A percentile compares a stretch with the other conserved stretches of the same genome.
phyloP scores from a whole-genome alignment of 768 basidiomycete genomes.

The Chalciporus sphaerocephalus region DNA sequence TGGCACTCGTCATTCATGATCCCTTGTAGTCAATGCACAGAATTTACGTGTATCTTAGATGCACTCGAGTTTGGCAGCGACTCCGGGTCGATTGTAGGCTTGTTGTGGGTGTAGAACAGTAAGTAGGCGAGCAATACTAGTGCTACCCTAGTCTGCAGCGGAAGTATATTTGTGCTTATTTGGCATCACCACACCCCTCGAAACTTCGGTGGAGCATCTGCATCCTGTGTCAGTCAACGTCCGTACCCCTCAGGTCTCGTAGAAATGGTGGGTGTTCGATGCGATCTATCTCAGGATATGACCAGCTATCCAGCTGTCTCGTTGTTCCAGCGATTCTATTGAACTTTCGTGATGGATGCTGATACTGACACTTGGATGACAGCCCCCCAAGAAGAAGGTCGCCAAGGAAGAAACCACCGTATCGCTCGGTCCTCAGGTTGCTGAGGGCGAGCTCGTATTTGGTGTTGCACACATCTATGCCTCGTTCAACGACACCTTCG shows the following conservation, averaged over 20 bases:
- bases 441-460: slow-evolving; percentile 95
- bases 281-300: not conserved
- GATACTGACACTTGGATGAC: slow-evolving; percentile 49
- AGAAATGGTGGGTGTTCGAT: slow-evolving; percentile 37
- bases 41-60: too few species aligned
- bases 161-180: slow-evolving; percentile 20
- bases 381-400: slow-evolving; percentile 85
- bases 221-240: slow-evolving; percentile 9
- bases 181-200: slow-evolving; percentile 5
- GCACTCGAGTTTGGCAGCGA: too few species aligned
- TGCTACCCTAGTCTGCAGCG: not conserved
- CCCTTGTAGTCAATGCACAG: too few species aligned
- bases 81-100: too few species aligned
- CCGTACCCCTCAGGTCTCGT: slow-evolving; percentile 27
- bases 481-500: slow-evolving; percentile 99
- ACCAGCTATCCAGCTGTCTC: not conserved
- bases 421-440: slow-evolving; percentile 91
- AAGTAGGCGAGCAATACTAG: not conserved
- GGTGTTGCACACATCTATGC: slow-evolving; percentile 99
- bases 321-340: slow-evolving; percentile 2
- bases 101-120: too few species aligned
- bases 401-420: slow-evolving; percentile 79
- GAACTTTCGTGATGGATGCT: slow-evolving; percentile 44
- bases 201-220: slow-evolving; percentile 3
- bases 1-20: too few species aligned